Conservation (phyloP, 495 filamentous ascomycete genomes). For the Penicillium herquei region DNA sequence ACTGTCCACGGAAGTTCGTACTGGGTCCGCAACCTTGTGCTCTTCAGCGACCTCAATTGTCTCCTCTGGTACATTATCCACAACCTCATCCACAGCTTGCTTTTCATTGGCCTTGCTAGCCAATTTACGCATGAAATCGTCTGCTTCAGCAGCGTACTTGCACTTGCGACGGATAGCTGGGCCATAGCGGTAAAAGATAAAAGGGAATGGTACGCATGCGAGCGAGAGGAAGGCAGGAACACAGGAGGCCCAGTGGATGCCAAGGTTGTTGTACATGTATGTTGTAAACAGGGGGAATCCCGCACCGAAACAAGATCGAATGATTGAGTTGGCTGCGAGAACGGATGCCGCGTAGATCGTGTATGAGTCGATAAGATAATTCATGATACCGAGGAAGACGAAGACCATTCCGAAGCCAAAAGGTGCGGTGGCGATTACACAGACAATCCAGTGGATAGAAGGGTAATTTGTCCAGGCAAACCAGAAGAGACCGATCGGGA, state of each 20-base stretch:
- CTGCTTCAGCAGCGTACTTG: conserved; percentile 66
- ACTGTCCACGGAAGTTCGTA: neutral
- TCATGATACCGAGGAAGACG: conserved; percentile 65
- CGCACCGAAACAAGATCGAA: conserved; percentile 63
- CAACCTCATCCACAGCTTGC: neutral
- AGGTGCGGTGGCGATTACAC: conserved; percentile 55
- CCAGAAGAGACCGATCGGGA: conserved; percentile 49
- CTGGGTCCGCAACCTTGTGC: neutral
- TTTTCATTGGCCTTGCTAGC: conserved; percentile 11
- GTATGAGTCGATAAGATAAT: conserved; percentile 69
- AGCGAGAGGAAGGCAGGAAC: conserved; percentile 68
- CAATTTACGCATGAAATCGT: conserved; percentile 23
- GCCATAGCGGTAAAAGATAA: conserved; percentile 69
- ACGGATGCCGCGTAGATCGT: conserved; percentile 72
- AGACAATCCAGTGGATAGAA: conserved; percentile 60
- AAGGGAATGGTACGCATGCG: conserved; percentile 65
- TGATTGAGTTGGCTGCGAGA: conserved; percentile 65
- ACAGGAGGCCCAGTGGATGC: conserved; percentile 70
- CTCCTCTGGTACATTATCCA: neutral
- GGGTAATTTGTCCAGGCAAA: conserved; percentile 63
- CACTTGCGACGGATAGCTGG: conserved; percentile 56
- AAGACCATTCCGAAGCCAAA: conserved; percentile 69
- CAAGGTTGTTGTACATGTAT: conserved; percentile 63
- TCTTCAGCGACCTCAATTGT: neutral
- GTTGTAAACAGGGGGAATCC: conserved; percentile 73